phyloP scores from a whole-genome alignment of 2,329 filamentous ascomycete species.

The Chrysosphaeria jannelii region DNA sequence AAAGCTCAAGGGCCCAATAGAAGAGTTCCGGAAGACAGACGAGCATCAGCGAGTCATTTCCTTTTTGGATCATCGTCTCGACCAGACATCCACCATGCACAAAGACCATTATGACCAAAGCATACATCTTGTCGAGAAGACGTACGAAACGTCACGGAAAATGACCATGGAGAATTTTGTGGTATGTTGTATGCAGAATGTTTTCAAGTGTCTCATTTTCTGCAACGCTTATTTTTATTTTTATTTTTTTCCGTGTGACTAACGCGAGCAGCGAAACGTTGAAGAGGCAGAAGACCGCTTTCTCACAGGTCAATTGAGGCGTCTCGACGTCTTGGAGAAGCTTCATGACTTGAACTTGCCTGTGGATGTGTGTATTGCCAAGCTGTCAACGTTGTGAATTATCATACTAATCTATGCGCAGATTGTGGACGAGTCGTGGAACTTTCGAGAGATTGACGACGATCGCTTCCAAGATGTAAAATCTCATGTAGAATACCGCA shows the following conservation, averaged over 20 bases:
- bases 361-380: slow-evolving; percentile 15
- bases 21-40: slow-evolving; percentile 19
- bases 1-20: slow-evolving; percentile 21
- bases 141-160: slow-evolving; percentile 1
- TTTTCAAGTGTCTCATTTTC: background rate
- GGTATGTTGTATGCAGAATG: slow-evolving; percentile 3
- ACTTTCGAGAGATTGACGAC: slow-evolving; percentile 5
- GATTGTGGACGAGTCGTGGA: slow-evolving; percentile 4
- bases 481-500: slow-evolving; percentile 5
- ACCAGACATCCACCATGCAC: slow-evolving; percentile 5
- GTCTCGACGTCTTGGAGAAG: slow-evolving; percentile 15
- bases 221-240: background rate
- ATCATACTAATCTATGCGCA: slow-evolving; percentile 1
- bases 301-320: slow-evolving; percentile 15
- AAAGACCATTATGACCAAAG: slow-evolving; percentile 6
- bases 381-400: background rate
- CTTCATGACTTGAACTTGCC: slow-evolving; percentile 15
- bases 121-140: slow-evolving; percentile 1
- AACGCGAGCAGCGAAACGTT: slow-evolving; percentile 4
- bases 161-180: slow-evolving; percentile 3
- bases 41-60: slow-evolving; percentile 21
- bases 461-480: slow-evolving; percentile 4
- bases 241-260: slow-evolving; percentile 1
- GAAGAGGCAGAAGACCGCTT: slow-evolving; percentile 13
- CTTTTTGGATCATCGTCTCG: slow-evolving; percentile 17